These are phyloP conservation scores for Kazachstania kunashirensis DNA, from an alignment of 805 yeast species.

Conservation along the genomic window DNA sequence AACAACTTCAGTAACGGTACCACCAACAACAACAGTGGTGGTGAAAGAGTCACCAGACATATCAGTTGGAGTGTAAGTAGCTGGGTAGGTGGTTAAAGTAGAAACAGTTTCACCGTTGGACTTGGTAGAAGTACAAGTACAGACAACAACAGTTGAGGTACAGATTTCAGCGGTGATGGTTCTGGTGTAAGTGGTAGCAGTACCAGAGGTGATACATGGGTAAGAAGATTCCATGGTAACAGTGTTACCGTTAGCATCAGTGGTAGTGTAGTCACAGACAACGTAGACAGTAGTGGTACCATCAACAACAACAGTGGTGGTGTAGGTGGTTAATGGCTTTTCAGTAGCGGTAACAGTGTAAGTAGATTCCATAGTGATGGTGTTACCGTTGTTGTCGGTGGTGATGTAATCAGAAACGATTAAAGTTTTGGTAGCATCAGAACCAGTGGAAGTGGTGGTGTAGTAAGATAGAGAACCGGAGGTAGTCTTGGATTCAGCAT, in stretches of 20 bases:
- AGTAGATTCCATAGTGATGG: conserved; percentile 1
- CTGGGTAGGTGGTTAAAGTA: conserved; percentile 2
- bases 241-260: conserved; percentile 2
- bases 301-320: conserved; percentile 2
- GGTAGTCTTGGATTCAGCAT: neutral
- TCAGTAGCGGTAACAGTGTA: conserved; percentile 2
- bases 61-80: conserved; percentile 6
- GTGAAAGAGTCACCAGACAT: conserved; percentile 1
- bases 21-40: conserved; percentile 2
- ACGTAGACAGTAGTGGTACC: conserved; percentile 1
- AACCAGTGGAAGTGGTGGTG: conserved; percentile 1
- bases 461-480: conserved; percentile 2
- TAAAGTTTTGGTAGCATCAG: neutral
- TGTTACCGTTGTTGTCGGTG: conserved; percentile 2
- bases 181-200: conserved; percentile 4
- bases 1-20: conserved; percentile 2
- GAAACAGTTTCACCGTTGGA: conserved; percentile 3
- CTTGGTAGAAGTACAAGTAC: conserved; percentile 4
- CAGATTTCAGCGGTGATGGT: conserved; percentile 4
- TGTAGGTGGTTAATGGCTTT: conserved; percentile 3
- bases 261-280: conserved; percentile 4
- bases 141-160: conserved; percentile 2
- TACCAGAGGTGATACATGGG: conserved; percentile 1
- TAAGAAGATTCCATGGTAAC: conserved; percentile 1
- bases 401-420: conserved; percentile 1